phyloP scores from a whole-genome alignment of 495 filamentous ascomycete genomes.

The Chaetomium cochliodes region DNA sequence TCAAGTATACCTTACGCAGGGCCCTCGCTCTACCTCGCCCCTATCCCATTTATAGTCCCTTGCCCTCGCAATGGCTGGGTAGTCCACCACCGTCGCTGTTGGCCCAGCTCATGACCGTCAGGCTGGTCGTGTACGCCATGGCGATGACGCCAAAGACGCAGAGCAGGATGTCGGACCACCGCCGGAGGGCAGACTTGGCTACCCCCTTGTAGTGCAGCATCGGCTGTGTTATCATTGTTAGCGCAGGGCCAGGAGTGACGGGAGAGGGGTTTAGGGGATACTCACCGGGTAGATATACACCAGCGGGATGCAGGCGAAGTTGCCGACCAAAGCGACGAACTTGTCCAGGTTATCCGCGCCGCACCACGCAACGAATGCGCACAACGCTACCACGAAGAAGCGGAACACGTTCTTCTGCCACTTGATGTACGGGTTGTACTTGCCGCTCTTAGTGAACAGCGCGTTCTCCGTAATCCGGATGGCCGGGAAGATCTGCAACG shows the following conservation, averaged over 20 bases:
- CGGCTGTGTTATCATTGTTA: conserved; percentile 55
- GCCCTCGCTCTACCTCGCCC: not conserved
- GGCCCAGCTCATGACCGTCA: conserved; percentile 84
- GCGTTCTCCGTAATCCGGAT: conserved; percentile 74
- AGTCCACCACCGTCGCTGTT: conserved; percentile 37
- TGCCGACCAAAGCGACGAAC: conserved; percentile 92
- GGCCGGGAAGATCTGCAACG: conserved; percentile 93
- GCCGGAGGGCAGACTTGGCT: conserved; percentile 61
- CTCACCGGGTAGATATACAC: conserved; percentile 97
- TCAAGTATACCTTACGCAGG: not conserved
- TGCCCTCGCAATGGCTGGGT: conserved; percentile 53
- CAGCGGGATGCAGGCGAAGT: conserved; percentile 94
- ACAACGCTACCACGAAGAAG: conserved; percentile 84
- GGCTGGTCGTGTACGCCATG: conserved; percentile 84
- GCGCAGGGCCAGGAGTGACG: conserved; percentile 15
- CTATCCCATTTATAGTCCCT: conserved; percentile 17
- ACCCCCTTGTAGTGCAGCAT: conserved; percentile 83
- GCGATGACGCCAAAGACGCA: conserved; percentile 77
- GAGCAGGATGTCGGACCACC: conserved; percentile 67
- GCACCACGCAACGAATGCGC: conserved; percentile 83
- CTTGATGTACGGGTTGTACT: conserved; percentile 94
- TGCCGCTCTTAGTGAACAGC: conserved; percentile 73
- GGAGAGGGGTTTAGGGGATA: conserved; percentile 15
- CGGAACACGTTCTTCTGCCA: conserved; percentile 98
- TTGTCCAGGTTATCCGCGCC: conserved; percentile 94